Conservation (phyloP, 768 basidiomycete genomes). For the Boletellus sp. region DNA sequence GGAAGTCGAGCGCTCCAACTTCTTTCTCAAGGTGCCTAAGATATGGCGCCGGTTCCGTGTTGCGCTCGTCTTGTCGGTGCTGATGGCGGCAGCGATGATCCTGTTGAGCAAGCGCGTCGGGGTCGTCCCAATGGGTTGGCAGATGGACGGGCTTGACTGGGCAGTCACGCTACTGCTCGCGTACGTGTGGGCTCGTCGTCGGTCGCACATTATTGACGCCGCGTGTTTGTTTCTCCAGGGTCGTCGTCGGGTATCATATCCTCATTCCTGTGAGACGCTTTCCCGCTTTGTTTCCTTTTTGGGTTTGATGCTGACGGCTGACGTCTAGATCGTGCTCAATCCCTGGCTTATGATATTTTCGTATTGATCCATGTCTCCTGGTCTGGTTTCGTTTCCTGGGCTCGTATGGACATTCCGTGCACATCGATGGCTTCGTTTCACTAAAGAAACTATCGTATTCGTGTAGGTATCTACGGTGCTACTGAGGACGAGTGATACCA, state of each 20-base stretch:
- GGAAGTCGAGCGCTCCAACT: too few species aligned
- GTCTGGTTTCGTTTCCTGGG: too few species aligned
- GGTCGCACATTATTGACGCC: neutral
- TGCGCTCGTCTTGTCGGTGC: slow-evolving; percentile 51
- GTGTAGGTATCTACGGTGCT: too few species aligned
- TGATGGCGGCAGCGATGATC: slow-evolving; percentile 49
- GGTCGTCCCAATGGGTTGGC: slow-evolving; percentile 65
- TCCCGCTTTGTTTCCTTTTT: slow-evolving; percentile 28
- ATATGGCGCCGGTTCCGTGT: slow-evolving; percentile 77
- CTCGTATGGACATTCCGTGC: too few species aligned
- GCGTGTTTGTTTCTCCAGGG: neutral
- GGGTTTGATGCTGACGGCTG: slow-evolving; percentile 16
- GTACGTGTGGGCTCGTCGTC: slow-evolving; percentile 24
- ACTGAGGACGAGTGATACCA: too few species aligned
- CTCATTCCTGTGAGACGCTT: slow-evolving; percentile 62
- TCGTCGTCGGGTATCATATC: slow-evolving; percentile 65
- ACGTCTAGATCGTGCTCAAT: slow-evolving; percentile 68
- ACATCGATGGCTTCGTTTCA: too few species aligned
- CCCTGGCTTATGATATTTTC: slow-evolving; percentile 88
- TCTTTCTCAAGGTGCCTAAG: too few species aligned
- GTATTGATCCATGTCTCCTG: too few species aligned
- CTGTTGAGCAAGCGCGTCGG: slow-evolving; percentile 43
- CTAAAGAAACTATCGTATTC: too few species aligned
- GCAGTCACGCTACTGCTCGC: slow-evolving; percentile 73
- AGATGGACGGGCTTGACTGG: slow-evolving; percentile 57